Percentiles rank a stretch among this genome's conserved stretches.
These are phyloP conservation scores for Byssothecium circinans DNA, from an alignment of 2,329 filamentous ascomycete species.

Conservation along the genomic window DNA sequence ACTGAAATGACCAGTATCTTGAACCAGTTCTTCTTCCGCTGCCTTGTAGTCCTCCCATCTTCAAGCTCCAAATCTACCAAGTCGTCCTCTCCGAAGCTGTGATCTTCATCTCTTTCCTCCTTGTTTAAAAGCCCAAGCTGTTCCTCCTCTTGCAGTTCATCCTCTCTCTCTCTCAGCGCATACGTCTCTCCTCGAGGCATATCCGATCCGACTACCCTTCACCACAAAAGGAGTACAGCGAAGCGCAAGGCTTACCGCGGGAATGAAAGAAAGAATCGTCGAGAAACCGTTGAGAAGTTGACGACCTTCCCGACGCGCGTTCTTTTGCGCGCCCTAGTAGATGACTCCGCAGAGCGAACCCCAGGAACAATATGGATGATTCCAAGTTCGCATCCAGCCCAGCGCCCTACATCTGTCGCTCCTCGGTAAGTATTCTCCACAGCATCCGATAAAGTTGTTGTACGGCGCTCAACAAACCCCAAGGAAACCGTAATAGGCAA, in stretches of 20 bases:
- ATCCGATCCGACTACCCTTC: no score
- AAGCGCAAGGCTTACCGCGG: background rate
- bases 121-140: constrained; percentile 28
- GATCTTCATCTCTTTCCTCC: constrained; percentile 12
- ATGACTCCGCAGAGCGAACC: background rate
- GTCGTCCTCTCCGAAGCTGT: constrained; percentile 16
- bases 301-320: background rate
- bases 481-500: no score
- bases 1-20: constrained; percentile 11
- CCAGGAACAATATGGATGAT: background rate
- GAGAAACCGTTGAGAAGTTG: background rate
- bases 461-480: no score
- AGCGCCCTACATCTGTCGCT: no score
- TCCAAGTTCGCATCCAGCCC: background rate
- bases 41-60: background rate
- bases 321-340: background rate
- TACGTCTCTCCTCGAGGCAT: constrained; percentile 11
- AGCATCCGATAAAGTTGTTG: no score
- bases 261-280: no score
- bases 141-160: constrained; percentile 15
- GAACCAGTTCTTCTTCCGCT: constrained; percentile 12
- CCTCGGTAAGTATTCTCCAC: no score
- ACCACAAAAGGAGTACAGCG: background rate
- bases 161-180: constrained; percentile 5
- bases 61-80: constrained; percentile 9